Base-by-base conservation (phyloP, 306 rosid genomes). In the Dalbergia cochinchinensis region DNA sequence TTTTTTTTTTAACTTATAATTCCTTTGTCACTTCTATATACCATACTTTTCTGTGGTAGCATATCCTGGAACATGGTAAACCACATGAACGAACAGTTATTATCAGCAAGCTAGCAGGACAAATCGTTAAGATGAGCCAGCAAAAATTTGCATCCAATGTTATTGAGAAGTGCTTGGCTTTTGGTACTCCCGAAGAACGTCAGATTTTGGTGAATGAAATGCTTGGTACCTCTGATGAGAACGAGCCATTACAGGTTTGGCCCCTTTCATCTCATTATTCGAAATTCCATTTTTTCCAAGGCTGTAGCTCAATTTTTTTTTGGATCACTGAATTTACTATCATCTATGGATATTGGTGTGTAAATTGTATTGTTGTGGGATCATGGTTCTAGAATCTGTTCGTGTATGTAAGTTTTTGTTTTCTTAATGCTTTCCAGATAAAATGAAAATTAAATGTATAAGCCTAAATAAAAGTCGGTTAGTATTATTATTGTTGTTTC, bases 91-190 rank as follows among this genome's bases (percentile, higher is more conserved):
- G 96, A 80, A 82, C 97, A 74, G 86, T 82, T 73, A 87, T 93
- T 72, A 95, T 95, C 86, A 84, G 81, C 86, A 87, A 95, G 91
- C 98, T 95, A 59, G 97, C 94, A 1, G 99, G 99, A 53, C 97
- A 95, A 84, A 95, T 95, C 90, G 93, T 95, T 68, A 89, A 91
- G 88, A 95, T 95, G 98, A 95, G 99, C 83, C 98, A 93, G 80
- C 99, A 95, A 85, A 95, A 95, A 83, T 93, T 88, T 91, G 99
- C 99, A 85, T 95, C 99, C 50, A 95, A 95, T 91, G 99, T 95
- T 76, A 94, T 93, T 8, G 98, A 95, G 84, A 95, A 93, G 83
- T 95, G 99, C 79, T 85, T 93, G 83, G 87, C 93, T 78, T 95
- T 92, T 68, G 96, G 98, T 65, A 82, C 88, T 83, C 85, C 94